Base-by-base conservation (phyloP, 2,329 filamentous ascomycete genomes). In the Chaetomiaceae sp. region DNA sequence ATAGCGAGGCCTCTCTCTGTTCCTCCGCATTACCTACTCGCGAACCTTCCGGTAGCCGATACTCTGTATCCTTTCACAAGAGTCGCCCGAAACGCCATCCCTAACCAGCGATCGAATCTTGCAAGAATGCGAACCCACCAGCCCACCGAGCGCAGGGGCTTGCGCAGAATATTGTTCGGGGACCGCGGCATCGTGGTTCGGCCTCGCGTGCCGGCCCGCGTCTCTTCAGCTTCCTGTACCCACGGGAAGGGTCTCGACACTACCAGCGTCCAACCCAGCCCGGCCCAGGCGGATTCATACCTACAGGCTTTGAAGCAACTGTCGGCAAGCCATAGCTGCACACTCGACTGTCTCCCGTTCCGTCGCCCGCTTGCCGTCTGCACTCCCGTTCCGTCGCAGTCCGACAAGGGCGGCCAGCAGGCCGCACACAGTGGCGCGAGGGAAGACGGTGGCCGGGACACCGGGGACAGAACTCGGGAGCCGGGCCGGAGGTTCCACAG, bases 401-500 rank as follows among this genome's bases (percentile, higher is more conserved):
- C 24, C 6, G 5, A 22, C 24, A 20, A 11, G 15, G 2, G 2
- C 3, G 3, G 17, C 3, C 11, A 27, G 17, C 12, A 32, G 14
- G 29, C 7, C 15, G 12, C 29, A 5, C 20, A 17, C 3, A 24
- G 11, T 14, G 17, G 3, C 19, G 12, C 30, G 11, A 11, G 14
- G 10, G 15, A 19, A 26, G 20, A 15, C 20, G 2, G 2, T 3
- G 12, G 5, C 4, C 12, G 7, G 8, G 26, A 3, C 19, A 35
- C 20, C 8, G 41, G 34, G 29, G 19, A 15, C 4, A 15, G 47
- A n/a, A 27, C 38, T 17, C 45, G 35, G 12, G 34, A 33, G 7
- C 36, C 48, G 3, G 43, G 41, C 30, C 47, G 42, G 17, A 50
- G 34, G 12, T 48, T 51, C 20, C 48, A 47, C 17, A 30, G 29